phyloP scores from a whole-genome alignment of 768 basidiomycete genomes.

The Podaxis sp. region DNA sequence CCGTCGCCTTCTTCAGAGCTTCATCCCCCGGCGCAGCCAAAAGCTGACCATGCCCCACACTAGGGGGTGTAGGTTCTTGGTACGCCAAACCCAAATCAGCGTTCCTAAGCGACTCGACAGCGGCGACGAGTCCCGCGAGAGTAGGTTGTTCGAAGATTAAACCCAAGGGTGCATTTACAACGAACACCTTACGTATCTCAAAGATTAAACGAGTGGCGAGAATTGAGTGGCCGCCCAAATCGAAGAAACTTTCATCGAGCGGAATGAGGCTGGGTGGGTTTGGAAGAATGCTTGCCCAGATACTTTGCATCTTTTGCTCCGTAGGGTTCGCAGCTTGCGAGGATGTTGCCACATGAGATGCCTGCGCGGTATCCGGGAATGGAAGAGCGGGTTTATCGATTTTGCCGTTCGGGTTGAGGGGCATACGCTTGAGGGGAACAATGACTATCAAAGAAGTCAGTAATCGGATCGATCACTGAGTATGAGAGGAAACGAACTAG shows the following conservation, averaged over 20 bases:
- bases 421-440: slow-evolving; percentile 93
- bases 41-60: slow-evolving; percentile 2
- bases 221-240: slow-evolving; percentile 97
- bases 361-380: slow-evolving; percentile 94
- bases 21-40: background rate
- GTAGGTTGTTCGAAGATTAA: slow-evolving; percentile 92
- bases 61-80: slow-evolving; percentile 2
- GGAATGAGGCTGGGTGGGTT: slow-evolving; percentile 77
- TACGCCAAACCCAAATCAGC: slow-evolving; percentile 72
- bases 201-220: slow-evolving; percentile 96
- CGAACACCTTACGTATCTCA: slow-evolving; percentile 90
- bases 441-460: slow-evolving; percentile 61
- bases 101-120: slow-evolving; percentile 73
- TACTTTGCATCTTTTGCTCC: slow-evolving; percentile 75
- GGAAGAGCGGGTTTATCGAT: slow-evolving; percentile 98
- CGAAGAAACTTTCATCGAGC: slow-evolving; percentile 94
- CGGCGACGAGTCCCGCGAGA: slow-evolving; percentile 69
- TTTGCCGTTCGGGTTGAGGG: slow-evolving; percentile 98
- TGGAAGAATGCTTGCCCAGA: slow-evolving; percentile 85
- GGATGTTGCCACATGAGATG: slow-evolving; percentile 43
- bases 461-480: background rate
- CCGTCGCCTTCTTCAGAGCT: slow-evolving; percentile 22
- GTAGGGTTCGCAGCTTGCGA: slow-evolving; percentile 53
- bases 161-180: slow-evolving; percentile 87
- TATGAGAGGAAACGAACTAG: slow-evolving; percentile 53